These are phyloP conservation scores for Emergomyces pasteurianus DNA, from an alignment of 2,329 filamentous ascomycete species.

Conservation along the genomic window DNA sequence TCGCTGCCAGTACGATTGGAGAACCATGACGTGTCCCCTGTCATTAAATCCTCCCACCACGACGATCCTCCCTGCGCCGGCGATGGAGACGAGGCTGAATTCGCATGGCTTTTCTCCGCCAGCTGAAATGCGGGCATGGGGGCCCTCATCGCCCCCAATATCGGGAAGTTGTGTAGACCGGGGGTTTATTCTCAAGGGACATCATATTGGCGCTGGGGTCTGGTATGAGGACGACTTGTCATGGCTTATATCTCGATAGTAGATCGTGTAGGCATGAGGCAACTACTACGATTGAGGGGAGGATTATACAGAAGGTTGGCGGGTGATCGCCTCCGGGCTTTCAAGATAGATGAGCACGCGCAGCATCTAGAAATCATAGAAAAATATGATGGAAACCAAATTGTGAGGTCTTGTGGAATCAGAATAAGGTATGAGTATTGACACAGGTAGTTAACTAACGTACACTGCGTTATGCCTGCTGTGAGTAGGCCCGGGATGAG, in stretches of 20 bases:
- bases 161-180: not conserved
- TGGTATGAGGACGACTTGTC: not conserved
- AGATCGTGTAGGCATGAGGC: not conserved
- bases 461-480: not conserved
- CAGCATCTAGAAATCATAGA: no score
- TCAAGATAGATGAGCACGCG: no score
- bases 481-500: not conserved
- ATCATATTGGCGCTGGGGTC: not conserved
- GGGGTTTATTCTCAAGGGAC: not conserved
- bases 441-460: no score
- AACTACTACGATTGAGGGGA: not conserved
- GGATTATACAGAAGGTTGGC: no score
- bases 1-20: not conserved
- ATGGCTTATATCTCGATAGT: not conserved
- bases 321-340: no score
- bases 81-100: no score
- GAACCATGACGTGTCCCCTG: not conserved
- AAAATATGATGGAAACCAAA: no score
- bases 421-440: no score
- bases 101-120: not conserved
- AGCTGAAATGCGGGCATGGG: not conserved
- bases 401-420: no score
- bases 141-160: not conserved
- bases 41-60: not conserved
- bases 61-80: not conserved